Conservation (phyloP, 73 alveolate genomes). For the Blepharisma stoltei region DNA sequence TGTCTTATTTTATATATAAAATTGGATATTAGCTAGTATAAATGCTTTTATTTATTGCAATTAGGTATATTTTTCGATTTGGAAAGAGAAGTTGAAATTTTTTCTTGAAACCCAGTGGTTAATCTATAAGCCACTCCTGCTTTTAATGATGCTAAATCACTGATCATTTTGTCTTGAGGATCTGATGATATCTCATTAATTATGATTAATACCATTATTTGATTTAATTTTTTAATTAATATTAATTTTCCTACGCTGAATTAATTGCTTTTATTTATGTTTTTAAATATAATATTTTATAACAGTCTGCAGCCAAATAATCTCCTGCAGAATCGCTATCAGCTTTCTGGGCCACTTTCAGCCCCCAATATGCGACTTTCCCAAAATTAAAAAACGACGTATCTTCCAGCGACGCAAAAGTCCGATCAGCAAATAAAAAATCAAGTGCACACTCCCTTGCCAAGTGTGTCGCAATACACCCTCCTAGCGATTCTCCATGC, state of each 20-base stretch:
- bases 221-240: too few relatives aligned
- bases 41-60: too few relatives aligned
- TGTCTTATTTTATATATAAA: too few relatives aligned
- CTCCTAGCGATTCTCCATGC: constrained; percentile 78
- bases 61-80: too few relatives aligned
- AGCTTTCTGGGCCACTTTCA: constrained; percentile 36
- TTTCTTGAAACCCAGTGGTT: too few relatives aligned
- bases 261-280: too few relatives aligned
- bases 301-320: constrained; percentile 22
- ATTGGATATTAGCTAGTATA: too few relatives aligned
- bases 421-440: constrained; percentile 70
- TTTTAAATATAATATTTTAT: constrained; percentile 1
- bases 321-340: neutral
- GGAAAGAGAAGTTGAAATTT: too few relatives aligned
- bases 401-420: constrained; percentile 54
- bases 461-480: constrained; percentile 62
- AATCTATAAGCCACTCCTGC: neutral
- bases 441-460: constrained; percentile 48
- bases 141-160: neutral
- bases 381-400: constrained; percentile 49
- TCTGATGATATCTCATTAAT: too few relatives aligned
- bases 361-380: constrained; percentile 52
- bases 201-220: too few relatives aligned
- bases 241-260: too few relatives aligned
- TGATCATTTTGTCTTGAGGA: neutral